Conservation (phyloP, 2,329 filamentous ascomycete species). For the Grosmannia huntii region DNA sequence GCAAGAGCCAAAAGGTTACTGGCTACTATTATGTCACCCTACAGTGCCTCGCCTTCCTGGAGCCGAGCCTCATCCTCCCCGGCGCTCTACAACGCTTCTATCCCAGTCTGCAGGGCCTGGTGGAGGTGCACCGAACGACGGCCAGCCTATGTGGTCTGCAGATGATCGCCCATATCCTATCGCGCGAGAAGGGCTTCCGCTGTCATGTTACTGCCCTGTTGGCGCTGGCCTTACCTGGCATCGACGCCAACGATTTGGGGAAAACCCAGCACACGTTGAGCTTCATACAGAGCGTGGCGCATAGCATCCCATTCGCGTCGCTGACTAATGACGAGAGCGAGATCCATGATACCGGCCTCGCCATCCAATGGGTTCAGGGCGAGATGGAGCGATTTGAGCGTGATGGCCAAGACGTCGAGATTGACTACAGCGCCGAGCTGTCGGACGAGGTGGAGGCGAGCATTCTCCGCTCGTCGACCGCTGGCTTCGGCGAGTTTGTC, state of each 20-base stretch:
- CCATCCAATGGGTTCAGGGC: constrained; percentile 84
- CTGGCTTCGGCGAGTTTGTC: constrained; percentile 85
- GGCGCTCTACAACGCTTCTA: constrained; percentile 94
- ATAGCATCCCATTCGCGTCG: constrained; percentile 86
- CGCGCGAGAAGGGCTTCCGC: constrained; percentile 85
- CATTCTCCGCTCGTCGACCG: constrained; percentile 86
- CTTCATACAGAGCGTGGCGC: constrained; percentile 91
- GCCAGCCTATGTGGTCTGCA: constrained; percentile 87
- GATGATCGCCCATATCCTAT: constrained; percentile 83
- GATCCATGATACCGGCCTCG: constrained; percentile 61
- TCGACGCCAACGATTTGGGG: constrained; percentile 93
- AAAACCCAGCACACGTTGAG: constrained; percentile 92
- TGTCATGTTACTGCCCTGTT: constrained; percentile 91
- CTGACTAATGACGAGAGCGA: constrained; percentile 56
- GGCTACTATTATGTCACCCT: constrained; percentile 84
- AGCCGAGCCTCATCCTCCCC: constrained; percentile 82
- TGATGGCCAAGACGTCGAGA: constrained; percentile 70
- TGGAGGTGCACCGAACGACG: constrained; percentile 92
- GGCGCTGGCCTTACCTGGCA: constrained; percentile 85
- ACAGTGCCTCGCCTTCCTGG: constrained; percentile 78
- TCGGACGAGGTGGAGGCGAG: constrained; percentile 75
- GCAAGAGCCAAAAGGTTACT: constrained; percentile 85
- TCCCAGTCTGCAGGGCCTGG: constrained; percentile 87
- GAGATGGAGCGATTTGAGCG: constrained; percentile 91
- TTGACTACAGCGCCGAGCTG: constrained; percentile 74